Evolutionary conservation across 768 basidiomycete genomes (phyloP).

Genomic region (Leccinum incarnatum): DNA sequence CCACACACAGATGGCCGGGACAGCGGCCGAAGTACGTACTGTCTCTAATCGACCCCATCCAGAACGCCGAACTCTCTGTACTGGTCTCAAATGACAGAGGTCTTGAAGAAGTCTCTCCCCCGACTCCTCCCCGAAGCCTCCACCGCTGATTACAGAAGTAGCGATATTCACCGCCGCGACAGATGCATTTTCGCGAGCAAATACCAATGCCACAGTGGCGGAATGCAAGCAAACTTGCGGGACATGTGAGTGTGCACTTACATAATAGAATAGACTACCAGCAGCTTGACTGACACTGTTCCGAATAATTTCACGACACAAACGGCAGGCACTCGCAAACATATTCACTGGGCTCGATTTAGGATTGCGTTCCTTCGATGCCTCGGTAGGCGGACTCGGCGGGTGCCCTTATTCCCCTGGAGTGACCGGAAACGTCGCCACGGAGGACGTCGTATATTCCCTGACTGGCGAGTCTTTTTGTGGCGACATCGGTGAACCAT

Average conservation of each 20-base stretch:
- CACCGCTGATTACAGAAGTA: conserved; percentile 66
- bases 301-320: too few species aligned
- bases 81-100: too few species aligned
- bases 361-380: conserved; percentile 80
- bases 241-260: conserved; percentile 40
- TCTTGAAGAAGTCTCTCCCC: conserved; percentile 40
- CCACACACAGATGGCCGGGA: too few species aligned
- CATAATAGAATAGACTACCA: too few species aligned
- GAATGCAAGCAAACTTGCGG: conserved; percentile 64
- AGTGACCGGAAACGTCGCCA: conserved; percentile 92
- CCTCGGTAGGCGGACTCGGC: conserved; percentile 85
- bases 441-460: conserved; percentile 88
- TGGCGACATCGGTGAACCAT: conserved; percentile 42
- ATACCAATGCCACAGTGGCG: too few species aligned
- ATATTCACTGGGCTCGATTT: conserved; percentile 65
- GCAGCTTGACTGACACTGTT: too few species aligned
- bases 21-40: too few species aligned
- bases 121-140: conserved; percentile 22
- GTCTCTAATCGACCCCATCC: too few species aligned
- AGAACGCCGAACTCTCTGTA: too few species aligned
- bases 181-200: too few species aligned
- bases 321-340: conserved; percentile 61
- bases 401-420: conserved; percentile 98
- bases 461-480: conserved; percentile 35
- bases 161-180: conserved; percentile 64